These are phyloP conservation scores for Emericellopsis terricola DNA, from an alignment of 495 filamentous ascomycete genomes.

Conservation along the genomic window DNA sequence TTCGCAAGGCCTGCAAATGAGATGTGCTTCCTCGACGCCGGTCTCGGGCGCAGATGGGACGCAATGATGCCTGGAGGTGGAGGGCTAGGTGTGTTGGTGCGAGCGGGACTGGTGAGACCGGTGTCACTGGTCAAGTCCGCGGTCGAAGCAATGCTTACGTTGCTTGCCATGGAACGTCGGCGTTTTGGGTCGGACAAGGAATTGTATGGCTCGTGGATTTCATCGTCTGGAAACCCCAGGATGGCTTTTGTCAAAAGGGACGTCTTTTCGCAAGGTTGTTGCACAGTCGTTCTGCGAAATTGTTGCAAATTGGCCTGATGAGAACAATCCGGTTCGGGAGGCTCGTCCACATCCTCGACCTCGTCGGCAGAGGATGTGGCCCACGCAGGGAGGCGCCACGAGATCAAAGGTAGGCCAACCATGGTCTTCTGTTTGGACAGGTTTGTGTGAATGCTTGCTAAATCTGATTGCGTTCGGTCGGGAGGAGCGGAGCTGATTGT, in stretches of 20 bases:
- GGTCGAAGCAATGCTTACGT: conserved; percentile 59
- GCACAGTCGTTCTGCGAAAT: conserved; percentile 25
- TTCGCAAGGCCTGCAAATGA: not conserved
- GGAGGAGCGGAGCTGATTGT: no score
- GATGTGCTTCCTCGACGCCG: not conserved
- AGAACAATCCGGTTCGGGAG: conserved; percentile 8
- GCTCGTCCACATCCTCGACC: conserved; percentile 14
- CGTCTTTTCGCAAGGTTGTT: conserved; percentile 29
- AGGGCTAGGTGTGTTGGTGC: conserved; percentile 77
- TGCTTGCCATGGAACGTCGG: conserved; percentile 59
- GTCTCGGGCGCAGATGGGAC: conserved; percentile 4
- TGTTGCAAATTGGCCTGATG: conserved; percentile 9
- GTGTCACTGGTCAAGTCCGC: conserved; percentile 84
- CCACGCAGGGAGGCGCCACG: conserved; percentile 1
- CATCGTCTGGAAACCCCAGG: conserved; percentile 38
- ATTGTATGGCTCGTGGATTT: conserved; percentile 5
- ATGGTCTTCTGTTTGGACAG: not conserved
- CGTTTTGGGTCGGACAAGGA: conserved; percentile 10
- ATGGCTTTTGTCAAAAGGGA: conserved; percentile 71
- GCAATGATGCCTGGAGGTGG: conserved; percentile 31
- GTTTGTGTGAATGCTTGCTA: no score
- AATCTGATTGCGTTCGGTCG: no score
- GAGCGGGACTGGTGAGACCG: conserved; percentile 76
- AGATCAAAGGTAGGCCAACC: not conserved
- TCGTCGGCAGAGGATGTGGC: conserved; percentile 5